These are phyloP conservation scores for Hura crepitans DNA, from an alignment of 441 rosid species.

Conservation along the genomic window DNA sequence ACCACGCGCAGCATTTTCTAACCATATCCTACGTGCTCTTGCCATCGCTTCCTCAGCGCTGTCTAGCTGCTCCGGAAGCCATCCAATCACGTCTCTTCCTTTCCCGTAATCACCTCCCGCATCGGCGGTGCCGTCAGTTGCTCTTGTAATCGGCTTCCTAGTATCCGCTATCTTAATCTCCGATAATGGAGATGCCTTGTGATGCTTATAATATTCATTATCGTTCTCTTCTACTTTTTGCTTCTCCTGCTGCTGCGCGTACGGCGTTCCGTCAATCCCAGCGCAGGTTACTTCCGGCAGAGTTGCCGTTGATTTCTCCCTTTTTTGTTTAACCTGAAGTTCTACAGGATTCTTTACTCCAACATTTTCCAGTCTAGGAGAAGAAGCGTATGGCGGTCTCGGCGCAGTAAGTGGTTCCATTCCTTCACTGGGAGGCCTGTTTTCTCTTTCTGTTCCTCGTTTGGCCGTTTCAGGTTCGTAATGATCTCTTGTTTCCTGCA, in stretches of 20 bases:
- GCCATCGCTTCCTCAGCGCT: slow-evolving; percentile 68
- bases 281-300: slow-evolving; percentile 36
- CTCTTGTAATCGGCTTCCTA: slow-evolving; percentile 67
- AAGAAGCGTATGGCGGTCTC: slow-evolving; percentile 33
- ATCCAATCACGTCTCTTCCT: slow-evolving; percentile 38
- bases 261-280: slow-evolving; percentile 55
- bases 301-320: slow-evolving; percentile 18
- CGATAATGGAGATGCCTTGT: slow-evolving; percentile 67
- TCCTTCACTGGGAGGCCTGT: slow-evolving; percentile 16
- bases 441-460: slow-evolving; percentile 12
- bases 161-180: slow-evolving; percentile 62
- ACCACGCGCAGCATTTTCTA: slow-evolving; percentile 62
- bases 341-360: slow-evolving; percentile 41
- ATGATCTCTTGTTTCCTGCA: slow-evolving; percentile 43
- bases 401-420: slow-evolving; percentile 38
- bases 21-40: slow-evolving; percentile 55
- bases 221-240: slow-evolving; percentile 25
- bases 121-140: slow-evolving; percentile 48
- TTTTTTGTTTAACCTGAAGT: slow-evolving; percentile 46
- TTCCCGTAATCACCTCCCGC: not conserved
- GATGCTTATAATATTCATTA: slow-evolving; percentile 43
- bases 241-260: slow-evolving; percentile 30
- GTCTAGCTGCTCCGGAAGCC: slow-evolving; percentile 74
- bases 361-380: slow-evolving; percentile 38
- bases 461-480: slow-evolving; percentile 31